Evolutionary conservation across 2,329 filamentous ascomycete genomes (phyloP).

Genomic region (Colletotrichum sp.): DNA sequence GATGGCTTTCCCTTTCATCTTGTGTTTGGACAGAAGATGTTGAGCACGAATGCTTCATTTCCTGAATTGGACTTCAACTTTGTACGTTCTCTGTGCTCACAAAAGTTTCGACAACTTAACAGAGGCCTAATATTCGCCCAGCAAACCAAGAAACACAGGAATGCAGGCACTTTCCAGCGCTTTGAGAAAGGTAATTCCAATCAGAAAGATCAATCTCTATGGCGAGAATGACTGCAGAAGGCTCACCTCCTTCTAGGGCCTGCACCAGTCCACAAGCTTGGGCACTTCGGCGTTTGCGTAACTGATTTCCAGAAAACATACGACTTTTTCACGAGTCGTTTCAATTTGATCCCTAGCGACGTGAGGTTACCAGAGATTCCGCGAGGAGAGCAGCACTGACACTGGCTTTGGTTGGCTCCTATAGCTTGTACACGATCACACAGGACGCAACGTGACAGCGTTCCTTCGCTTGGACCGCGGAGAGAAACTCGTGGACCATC

Average conservation of each 20-base stretch:
- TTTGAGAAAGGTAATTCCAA: conserved; percentile 36
- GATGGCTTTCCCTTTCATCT: conserved; percentile 64
- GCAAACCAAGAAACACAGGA: conserved; percentile 47
- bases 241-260: conserved; percentile 33
- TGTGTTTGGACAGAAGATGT: conserved; percentile 55
- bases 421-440: conserved; percentile 23
- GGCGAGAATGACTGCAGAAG: not conserved
- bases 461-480: conserved; percentile 53
- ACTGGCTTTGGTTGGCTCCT: not conserved
- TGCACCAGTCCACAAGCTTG: conserved; percentile 56
- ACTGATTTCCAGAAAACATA: conserved; percentile 53
- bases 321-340: conserved; percentile 53
- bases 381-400: not conserved
- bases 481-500: conserved; percentile 51
- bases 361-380: conserved; percentile 22
- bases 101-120: too few relatives aligned
- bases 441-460: conserved; percentile 42
- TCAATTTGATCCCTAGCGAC: conserved; percentile 58
- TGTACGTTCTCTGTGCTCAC: conserved; percentile 26
- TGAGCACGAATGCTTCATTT: conserved; percentile 38
- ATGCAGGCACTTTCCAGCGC: conserved; percentile 51
- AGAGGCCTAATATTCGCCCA: conserved; percentile 13
- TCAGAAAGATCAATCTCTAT: not conserved
- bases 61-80: conserved; percentile 51
- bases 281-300: conserved; percentile 59